phyloP scores from a whole-genome alignment of 148 eudicot genomes.

The Cornus florida region DNA sequence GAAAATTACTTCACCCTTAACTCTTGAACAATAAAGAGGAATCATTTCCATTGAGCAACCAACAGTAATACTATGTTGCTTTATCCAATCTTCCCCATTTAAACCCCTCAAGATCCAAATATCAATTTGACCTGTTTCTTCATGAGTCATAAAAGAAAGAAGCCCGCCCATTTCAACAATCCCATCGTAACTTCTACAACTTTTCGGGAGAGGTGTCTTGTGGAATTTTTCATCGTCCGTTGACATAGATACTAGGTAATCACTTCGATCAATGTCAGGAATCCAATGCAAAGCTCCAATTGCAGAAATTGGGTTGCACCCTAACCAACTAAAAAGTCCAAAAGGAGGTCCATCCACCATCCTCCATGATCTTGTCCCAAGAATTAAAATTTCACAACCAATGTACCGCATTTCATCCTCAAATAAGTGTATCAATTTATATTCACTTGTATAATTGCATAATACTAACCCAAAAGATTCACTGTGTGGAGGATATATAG shows the following conservation, averaged over 20 bases:
- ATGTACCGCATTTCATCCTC: conserved; percentile 24
- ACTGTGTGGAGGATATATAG: conserved; percentile 20
- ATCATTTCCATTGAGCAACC: conserved; percentile 24
- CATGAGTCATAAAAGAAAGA: conserved; percentile 37
- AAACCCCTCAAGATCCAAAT: conserved; percentile 44
- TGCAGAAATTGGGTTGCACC: conserved; percentile 37
- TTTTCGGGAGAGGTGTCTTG: conserved; percentile 36
- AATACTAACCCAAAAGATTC: conserved; percentile 45
- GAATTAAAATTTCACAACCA: conserved; percentile 41
- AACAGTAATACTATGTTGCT: conserved; percentile 25
- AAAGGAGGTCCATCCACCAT: conserved; percentile 40
- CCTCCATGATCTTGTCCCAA: conserved; percentile 43
- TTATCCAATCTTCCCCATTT: conserved; percentile 34
- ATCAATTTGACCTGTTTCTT: conserved; percentile 25
- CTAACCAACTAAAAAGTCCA: conserved; percentile 35
- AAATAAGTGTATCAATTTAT: conserved; percentile 54
- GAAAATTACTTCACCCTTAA: conserved; percentile 33
- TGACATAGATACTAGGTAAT: conserved; percentile 40
- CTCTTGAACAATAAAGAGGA: conserved; percentile 36
- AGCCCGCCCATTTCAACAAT: conserved; percentile 36
- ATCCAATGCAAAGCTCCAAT: conserved; percentile 55
- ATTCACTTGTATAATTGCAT: conserved; percentile 12
- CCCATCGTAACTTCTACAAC: conserved; percentile 23
- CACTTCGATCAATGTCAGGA: conserved; percentile 27
- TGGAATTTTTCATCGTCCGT: conserved; percentile 33